Base-by-base conservation (phyloP, 495 filamentous ascomycete species). In the Xylaria cubensis region DNA sequence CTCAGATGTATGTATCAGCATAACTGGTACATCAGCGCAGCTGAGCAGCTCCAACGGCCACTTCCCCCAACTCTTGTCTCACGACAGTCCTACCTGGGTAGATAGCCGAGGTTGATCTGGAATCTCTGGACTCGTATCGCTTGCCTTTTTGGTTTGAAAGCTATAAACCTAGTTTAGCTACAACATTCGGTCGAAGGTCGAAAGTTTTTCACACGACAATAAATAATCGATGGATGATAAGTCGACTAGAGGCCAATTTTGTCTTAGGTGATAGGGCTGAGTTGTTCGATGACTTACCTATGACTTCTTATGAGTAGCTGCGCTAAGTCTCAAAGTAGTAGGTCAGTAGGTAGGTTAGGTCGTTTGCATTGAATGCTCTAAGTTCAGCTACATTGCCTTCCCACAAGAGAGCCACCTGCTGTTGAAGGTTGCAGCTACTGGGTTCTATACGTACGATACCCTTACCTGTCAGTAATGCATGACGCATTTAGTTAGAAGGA, bases 311-410 rank as follows among this genome's bases (percentile, higher is more conserved):
- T 39, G 34, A 62, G 15, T 42, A n/a, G 19, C 39, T 3, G n/a
- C 67, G 39, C 41, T 19, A 56, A 36, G 67, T 48, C 62, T 64
- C 24, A 48, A 48, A 64, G 8, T n/a, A n/a, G n/a, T n/a, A n/a
- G n/a, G n/a, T n/a, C n/a, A n/a, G n/a, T n/a, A n/a, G n/a, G n/a
- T n/a, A n/a, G n/a, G n/a, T n/a, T n/a, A n/a, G n/a, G n/a, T n/a
- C n/a, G n/a, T n/a, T n/a, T n/a, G n/a, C n/a, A n/a, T n/a, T n/a
- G n/a, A n/a, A n/a, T n/a, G n/a, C n/a, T n/a, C n/a, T n/a, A n/a
- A n/a, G n/a, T n/a, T n/a, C n/a, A n/a, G n/a, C n/a, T n/a, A n/a
- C n/a, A n/a, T n/a, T n/a, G n/a, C n/a, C n/a, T n/a, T n/a, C n/a
- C n/a, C 29, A 12, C 0, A 36, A n/a, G 63, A 64, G 24, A 34